Evolutionary conservation across 2,329 filamentous ascomycete genomes (phyloP), one percentile per base, ranked within the genome.

Genomic region (Fusarium sp.): DNA sequence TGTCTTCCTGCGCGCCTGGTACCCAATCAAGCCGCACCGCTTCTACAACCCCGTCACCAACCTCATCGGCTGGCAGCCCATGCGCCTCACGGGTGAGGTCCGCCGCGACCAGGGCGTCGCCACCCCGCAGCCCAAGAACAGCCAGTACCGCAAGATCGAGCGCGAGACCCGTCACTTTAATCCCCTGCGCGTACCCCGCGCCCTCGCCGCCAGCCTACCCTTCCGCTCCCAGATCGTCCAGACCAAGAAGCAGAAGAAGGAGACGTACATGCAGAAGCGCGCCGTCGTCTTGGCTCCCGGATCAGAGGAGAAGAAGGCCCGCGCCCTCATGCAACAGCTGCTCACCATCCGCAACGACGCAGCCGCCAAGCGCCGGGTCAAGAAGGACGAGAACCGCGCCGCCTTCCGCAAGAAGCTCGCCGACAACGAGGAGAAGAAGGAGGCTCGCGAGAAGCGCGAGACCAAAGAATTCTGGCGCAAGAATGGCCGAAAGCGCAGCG

Each of bases 21-120:
- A 97, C 81, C 94, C 96, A 10, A 91, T 99, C 81, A 94, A 94
- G 77, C 96, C 96, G 2, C 94, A 94, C 81, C 91, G 95, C 62
- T 99, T 97, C 88, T 98, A 98, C 86, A 98, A 98, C 81, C 93
- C 94, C 1, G 95, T 97, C 58, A 96, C 94, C 63, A 97, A 99
- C 81, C 88, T 98, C 40, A 87, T 98, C 64, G 94, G 93, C 66
- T 98, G 96, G 96, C 89, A 92, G 76, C 90, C 91, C 58, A 99
- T 99, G 96, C 92, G 96, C 27, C 86, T 98, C 40, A 98, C 96
- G 0, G 96, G 96, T 62, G 90, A 97, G 83, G 92, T 99, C 71
- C 94, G 96, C 43, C 90, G 90, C 46, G 93, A 91, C 55, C 83
- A 94, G 79, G 88, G 87, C 66, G 84, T 98, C 47, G 83, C 91